Conservation (phyloP, 2,329 filamentous ascomycete genomes). For the Alternaria viburni region DNA sequence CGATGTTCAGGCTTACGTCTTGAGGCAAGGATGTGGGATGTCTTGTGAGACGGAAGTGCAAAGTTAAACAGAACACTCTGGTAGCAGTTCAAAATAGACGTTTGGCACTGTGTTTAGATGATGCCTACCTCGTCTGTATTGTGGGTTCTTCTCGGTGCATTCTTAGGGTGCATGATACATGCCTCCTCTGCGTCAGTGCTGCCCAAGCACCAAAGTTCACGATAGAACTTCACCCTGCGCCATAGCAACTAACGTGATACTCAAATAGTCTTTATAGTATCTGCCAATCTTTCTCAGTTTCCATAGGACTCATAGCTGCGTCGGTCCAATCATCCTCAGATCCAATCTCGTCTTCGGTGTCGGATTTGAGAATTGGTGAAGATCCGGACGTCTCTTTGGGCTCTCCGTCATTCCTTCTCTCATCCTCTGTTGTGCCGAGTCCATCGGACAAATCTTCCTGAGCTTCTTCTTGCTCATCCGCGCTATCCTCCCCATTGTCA, state of each 20-base stretch:
- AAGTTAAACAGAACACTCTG: neutral
- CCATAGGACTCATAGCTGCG: conserved; percentile 8
- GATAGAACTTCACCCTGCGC: too few relatives aligned
- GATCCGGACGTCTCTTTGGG: neutral
- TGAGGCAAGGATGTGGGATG: neutral
- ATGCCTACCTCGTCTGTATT: neutral
- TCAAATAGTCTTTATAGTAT: neutral
- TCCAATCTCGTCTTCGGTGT: neutral
- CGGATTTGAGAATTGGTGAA: neutral
- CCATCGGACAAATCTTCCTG: neutral
- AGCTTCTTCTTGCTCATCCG: neutral
- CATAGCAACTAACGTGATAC: too few relatives aligned
- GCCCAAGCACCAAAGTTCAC: too few relatives aligned
- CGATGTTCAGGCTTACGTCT: conserved; percentile 54
- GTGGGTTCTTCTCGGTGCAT: neutral
- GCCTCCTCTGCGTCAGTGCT: neutral
- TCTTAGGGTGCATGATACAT: accelerated
- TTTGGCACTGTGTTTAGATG: neutral
- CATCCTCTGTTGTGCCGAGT: neutral
- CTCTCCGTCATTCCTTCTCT: neutral
- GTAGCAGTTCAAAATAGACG: neutral
- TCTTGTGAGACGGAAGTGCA: neutral
- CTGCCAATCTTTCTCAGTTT: conserved; percentile 13
- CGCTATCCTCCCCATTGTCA: neutral
- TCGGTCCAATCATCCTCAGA: conserved; percentile 16